These are phyloP conservation scores for Punica granatum DNA, from an alignment of 345 rosid genomes.

Conservation along the genomic window DNA sequence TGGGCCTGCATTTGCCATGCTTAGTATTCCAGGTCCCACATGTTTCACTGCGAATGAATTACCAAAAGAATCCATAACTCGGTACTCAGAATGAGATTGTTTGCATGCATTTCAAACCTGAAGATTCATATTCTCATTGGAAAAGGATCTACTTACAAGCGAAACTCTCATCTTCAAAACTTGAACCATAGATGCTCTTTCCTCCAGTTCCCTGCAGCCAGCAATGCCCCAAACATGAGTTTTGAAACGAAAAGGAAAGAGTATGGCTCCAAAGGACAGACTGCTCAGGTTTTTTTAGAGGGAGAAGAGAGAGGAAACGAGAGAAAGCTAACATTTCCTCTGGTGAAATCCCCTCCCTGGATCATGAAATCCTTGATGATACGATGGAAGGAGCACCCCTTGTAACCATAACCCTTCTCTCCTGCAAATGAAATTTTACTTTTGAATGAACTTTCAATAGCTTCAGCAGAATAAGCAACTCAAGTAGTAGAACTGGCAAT, in stretches of 20 bases:
- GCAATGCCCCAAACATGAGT: not conserved
- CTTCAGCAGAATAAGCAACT: not conserved
- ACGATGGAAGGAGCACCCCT: slow-evolving; percentile 86
- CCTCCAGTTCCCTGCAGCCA: slow-evolving; percentile 86
- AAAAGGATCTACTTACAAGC: slow-evolving; percentile 37
- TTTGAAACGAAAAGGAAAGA: not conserved
- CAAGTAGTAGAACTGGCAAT: not conserved
- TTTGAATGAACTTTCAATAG: not conserved
- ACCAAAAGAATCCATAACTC: not conserved
- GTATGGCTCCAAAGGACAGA: not conserved
- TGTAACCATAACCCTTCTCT: slow-evolving; percentile 78
- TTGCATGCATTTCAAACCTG: not conserved
- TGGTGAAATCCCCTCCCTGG: slow-evolving; percentile 90
- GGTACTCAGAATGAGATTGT: not conserved
- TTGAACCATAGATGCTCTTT: slow-evolving; percentile 69
- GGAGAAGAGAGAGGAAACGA: not conserved
- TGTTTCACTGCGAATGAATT: slow-evolving; percentile 63
- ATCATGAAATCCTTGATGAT: slow-evolving; percentile 92
- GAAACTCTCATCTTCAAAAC: slow-evolving; percentile 77
- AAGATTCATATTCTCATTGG: not conserved
- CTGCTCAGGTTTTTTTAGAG: not conserved
- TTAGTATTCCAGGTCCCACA: slow-evolving; percentile 75
- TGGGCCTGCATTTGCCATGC: slow-evolving; percentile 98
- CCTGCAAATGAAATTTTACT: slow-evolving; percentile 33
- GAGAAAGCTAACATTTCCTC: slow-evolving; percentile 51